Evolutionary conservation across 2,329 filamentous ascomycete genomes (phyloP).

Genomic region (Pseudocercospora fijiensis): DNA sequence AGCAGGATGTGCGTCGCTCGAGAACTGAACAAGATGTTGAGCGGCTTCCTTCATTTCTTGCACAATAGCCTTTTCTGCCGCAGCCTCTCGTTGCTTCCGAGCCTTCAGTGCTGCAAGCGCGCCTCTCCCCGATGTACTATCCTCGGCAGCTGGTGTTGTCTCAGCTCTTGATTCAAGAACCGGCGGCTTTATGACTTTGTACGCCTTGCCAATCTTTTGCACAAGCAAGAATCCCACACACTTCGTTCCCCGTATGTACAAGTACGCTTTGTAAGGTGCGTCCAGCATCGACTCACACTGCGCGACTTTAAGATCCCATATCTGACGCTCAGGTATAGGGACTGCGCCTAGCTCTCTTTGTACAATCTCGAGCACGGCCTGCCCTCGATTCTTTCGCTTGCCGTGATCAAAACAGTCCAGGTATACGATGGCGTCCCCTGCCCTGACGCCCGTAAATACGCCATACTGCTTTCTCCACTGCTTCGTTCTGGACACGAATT

Average conservation of each 20-base stretch:
- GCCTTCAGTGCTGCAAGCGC: constrained; percentile 28
- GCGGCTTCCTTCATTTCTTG: constrained; percentile 19
- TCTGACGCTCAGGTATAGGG: constrained; percentile 55
- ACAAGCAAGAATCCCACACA: constrained; percentile 63
- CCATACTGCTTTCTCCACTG: constrained; percentile 5
- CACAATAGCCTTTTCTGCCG: constrained; percentile 10
- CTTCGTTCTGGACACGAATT: constrained; percentile 49
- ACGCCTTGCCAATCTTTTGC: constrained; percentile 60
- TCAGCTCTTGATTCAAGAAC: neutral
- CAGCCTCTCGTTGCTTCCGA: constrained; percentile 25
- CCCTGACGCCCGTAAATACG: constrained; percentile 24
- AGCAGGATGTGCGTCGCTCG: constrained; percentile 39
- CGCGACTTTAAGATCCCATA: constrained; percentile 54
- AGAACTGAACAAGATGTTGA: constrained; percentile 28
- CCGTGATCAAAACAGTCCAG: constrained; percentile 56
- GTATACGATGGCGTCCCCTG: constrained; percentile 55
- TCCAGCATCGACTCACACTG: constrained; percentile 25
- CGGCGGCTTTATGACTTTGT: constrained; percentile 46
- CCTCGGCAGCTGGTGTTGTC: constrained; percentile 24
- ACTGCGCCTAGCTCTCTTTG: constrained; percentile 63
- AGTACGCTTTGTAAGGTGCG: constrained; percentile 59
- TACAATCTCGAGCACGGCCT: constrained; percentile 57
- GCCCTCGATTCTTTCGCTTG: constrained; percentile 56
- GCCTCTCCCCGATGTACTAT: constrained; percentile 16
- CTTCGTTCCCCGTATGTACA: constrained; percentile 61